Evolutionary conservation across 257 asterid species (phyloP), one percentile per base, ranked within the genome.

Genomic region (Echium plantagineum): DNA sequence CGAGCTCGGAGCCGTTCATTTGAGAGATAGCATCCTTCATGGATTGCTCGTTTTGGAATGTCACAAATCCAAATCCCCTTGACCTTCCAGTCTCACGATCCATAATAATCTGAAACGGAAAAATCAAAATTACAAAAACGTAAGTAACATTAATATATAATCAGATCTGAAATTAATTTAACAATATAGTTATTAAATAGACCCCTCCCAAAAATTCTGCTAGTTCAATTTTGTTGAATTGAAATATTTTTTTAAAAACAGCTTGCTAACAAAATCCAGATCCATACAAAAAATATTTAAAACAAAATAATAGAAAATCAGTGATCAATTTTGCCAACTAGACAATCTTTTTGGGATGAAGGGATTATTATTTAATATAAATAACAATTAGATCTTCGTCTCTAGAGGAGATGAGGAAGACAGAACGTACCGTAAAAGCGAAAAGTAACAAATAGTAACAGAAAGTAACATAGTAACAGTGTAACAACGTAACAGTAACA

Each of bases 51-150:
- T 82, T 87, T 61, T 52, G 72, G 62, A 91, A 91, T 0, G 98
- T 91, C 15, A 91, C 98, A 35, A 91, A 91, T 21, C 97, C 98
- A 35, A 91, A 91, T 0, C 98, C 98, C 69, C 96, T 84, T 2
- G 98, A 91, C 64, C 98, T 83, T 0, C 98, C 98, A 1, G 94
- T 91, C 72, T 91, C 96, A 0, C 98, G 86, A 68, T 91, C 97
- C 60, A 78, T 88, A 12, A 91, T 80, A 17, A 91, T 77, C 97
- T 91, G 74, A 5, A 32, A 49, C 0, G 7, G 21, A 16, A 15
- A 20, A 38, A 47, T 58, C 46, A 7, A 38, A 9, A 56, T 1
- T 24, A 1, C 26, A 24, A 1, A 22, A 18, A 3, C 12, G 2
- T 7, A 9, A 35, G 13, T 35, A 48, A 15, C 21, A 57, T 76